phyloP scores from a whole-genome alignment of 1,284 basidiomycete species.

The Trametes pubescens region DNA sequence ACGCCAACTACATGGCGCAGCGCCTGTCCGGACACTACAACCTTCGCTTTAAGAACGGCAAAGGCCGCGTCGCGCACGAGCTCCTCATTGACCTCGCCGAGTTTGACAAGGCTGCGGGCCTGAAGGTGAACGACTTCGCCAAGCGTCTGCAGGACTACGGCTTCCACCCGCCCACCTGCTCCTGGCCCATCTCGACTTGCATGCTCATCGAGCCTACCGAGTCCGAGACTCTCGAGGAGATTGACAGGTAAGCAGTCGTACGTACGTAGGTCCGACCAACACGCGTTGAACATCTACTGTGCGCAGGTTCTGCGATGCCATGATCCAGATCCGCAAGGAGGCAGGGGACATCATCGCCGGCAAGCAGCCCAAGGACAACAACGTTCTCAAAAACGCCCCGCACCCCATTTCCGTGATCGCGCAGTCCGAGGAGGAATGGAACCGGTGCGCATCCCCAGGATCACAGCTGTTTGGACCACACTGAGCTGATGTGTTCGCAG shows the following conservation, averaged over 20 bases:
- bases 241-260: conserved; percentile 69
- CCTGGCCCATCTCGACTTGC: conserved; percentile 94
- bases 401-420: conserved; percentile 86
- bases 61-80: conserved; percentile 95
- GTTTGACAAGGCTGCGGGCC: conserved; percentile 87
- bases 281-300: neutral
- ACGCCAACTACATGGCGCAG: conserved; percentile 97
- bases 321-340: conserved; percentile 95
- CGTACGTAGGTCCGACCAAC: neutral
- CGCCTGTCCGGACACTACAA: conserved; percentile 88
- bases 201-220: conserved; percentile 98
- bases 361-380: conserved; percentile 87
- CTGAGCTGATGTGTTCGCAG: conserved; percentile 45
- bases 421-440: conserved; percentile 81
- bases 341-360: conserved; percentile 89
- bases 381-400: conserved; percentile 93
- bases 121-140: conserved; percentile 96
- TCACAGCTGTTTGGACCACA: conserved; percentile 2
- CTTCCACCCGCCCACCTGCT: conserved; percentile 92
- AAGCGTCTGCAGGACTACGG: conserved; percentile 94
- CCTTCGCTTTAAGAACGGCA: conserved; percentile 89
- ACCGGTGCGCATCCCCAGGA: conserved; percentile 60
- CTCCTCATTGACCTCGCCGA: conserved; percentile 95
- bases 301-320: conserved; percentile 90
- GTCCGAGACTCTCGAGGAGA: conserved; percentile 89